Percentiles rank a stretch among this genome's conserved stretches.
Evolutionary conservation across 1,284 basidiomycete genomes (phyloP).

Genomic region (Vanrija sp.): DNA sequence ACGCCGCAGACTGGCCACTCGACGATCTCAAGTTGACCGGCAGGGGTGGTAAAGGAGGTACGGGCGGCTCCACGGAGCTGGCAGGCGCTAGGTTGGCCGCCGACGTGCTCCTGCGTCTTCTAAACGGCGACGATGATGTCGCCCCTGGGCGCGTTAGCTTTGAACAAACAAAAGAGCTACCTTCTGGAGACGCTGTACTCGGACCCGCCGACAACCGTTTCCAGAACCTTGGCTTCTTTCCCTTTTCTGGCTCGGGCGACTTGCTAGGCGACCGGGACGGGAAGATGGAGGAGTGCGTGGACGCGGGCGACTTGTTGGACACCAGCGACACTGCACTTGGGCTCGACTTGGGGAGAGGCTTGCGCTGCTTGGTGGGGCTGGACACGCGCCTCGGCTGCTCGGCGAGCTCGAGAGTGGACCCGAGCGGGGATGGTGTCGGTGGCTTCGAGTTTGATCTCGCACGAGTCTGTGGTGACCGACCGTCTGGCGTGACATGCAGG

Average conservation of each 20-base stretch:
- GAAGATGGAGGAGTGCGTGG: not conserved
- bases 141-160: too few species aligned
- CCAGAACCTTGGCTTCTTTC: conserved; percentile 26
- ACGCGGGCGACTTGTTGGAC: not conserved
- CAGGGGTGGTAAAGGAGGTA: conserved; percentile 29
- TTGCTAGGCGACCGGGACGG: not conserved
- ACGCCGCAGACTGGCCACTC: conserved; percentile 3
- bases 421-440: too few species aligned
- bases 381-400: not conserved
- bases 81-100: conserved; percentile 9
- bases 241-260: not conserved
- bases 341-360: too few species aligned
- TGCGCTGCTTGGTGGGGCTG: not conserved
- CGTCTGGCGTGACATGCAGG: not conserved
- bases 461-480: not conserved
- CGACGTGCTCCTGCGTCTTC: conserved; percentile 27
- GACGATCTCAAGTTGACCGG: conserved; percentile 27
- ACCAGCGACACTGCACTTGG: not conserved
- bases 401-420: too few species aligned
- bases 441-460: not conserved
- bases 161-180: not conserved
- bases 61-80: conserved; percentile 19
- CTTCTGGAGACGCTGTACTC: not conserved
- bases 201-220: conserved; percentile 31
- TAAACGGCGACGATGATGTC: not conserved